Evolutionary conservation across 257 asterid species (phyloP).

Genomic region (Orobanche coerulescens): DNA sequence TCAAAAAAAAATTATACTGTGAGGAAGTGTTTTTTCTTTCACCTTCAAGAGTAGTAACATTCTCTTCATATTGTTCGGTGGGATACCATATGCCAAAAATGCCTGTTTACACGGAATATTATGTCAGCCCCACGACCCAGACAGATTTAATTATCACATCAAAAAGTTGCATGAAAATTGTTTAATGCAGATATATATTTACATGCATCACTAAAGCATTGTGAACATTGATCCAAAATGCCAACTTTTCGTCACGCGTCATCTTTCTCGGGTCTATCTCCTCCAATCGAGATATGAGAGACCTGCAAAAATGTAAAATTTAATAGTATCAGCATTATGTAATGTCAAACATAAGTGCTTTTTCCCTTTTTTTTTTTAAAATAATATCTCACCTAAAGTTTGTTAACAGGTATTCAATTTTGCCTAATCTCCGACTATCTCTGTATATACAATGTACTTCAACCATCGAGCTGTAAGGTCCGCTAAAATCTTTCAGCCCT

Average conservation of each 20-base stretch:
- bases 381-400: conserved; percentile 53
- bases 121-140: conserved; percentile 5
- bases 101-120: conserved; percentile 43
- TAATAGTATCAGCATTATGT: background rate
- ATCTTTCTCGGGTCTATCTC: conserved; percentile 70
- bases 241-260: conserved; percentile 84
- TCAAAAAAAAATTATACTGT: background rate
- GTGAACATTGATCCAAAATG: conserved; percentile 95
- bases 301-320: conserved; percentile 39
- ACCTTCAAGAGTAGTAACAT: conserved; percentile 87
- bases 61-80: conserved; percentile 79
- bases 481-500: conserved; percentile 94
- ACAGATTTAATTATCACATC: background rate
- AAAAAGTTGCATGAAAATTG: background rate
- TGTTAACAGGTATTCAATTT: conserved; percentile 60
- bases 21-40: conserved; percentile 16
- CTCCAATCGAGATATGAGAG: conserved; percentile 79
- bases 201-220: conserved; percentile 98
- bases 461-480: conserved; percentile 98
- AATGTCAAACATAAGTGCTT: background rate
- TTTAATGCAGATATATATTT: conserved; percentile 21
- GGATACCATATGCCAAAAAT: conserved; percentile 84
- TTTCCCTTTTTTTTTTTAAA: background rate
- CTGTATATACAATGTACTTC: conserved; percentile 80
- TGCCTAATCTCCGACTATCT: conserved; percentile 69